Evolutionary conservation across 2,329 filamentous ascomycete species (phyloP).

Genomic region (Juglanconis juglandina): DNA sequence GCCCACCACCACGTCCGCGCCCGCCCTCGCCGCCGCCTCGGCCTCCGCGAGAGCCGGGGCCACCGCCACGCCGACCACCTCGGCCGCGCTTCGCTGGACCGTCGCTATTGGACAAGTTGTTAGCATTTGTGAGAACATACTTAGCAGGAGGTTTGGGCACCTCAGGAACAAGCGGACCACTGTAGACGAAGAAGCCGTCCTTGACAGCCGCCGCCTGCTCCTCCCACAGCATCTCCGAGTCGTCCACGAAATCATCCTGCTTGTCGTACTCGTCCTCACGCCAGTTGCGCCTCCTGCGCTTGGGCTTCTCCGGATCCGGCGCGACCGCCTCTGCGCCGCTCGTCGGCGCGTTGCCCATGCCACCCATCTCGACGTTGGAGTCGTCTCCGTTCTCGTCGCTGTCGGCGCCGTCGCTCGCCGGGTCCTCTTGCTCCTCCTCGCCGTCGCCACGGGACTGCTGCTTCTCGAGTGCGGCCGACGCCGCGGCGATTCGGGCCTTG

Average conservation of each 20-base stretch:
- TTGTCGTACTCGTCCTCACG: constrained; percentile 82
- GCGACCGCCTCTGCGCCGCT: constrained; percentile 62
- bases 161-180: constrained; percentile 83
- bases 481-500: constrained; percentile 82
- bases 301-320: constrained; percentile 56
- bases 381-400: constrained; percentile 38
- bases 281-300: constrained; percentile 75
- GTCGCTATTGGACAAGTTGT: constrained; percentile 56
- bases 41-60: constrained; percentile 47
- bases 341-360: constrained; percentile 51
- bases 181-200: constrained; percentile 98
- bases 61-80: constrained; percentile 42
- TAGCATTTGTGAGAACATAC: constrained; percentile 46
- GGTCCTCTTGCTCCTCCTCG: constrained; percentile 15
- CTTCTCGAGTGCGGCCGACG: constrained; percentile 79
- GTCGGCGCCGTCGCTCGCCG: constrained; percentile 57
- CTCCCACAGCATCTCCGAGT: constrained; percentile 93
- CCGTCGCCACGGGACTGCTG: constrained; percentile 58
- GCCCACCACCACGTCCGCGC: constrained; percentile 47
- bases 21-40: constrained; percentile 34
- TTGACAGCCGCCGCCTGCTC: constrained; percentile 90
- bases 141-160: constrained; percentile 66
- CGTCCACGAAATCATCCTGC: constrained; percentile 82
- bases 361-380: constrained; percentile 79
- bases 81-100: constrained; percentile 68